phyloP scores from a whole-genome alignment of 2,329 filamentous ascomycete genomes.

The Talaromyces sp. region DNA sequence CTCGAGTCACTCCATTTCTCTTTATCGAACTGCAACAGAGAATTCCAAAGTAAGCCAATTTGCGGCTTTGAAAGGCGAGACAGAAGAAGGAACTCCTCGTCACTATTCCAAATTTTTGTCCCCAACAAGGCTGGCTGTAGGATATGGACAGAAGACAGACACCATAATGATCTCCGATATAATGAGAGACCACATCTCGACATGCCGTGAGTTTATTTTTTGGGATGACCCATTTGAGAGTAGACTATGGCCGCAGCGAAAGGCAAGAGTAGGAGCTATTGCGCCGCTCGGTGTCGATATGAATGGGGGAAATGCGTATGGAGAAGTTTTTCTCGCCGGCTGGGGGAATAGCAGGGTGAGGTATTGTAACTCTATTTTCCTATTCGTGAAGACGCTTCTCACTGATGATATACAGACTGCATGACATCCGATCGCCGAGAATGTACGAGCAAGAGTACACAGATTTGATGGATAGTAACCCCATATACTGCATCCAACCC shows the following conservation, averaged over 20 bases:
- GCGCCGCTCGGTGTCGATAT: conserved; percentile 25
- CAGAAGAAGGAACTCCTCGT: conserved; percentile 25
- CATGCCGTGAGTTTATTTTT: conserved; percentile 32
- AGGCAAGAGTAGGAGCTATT: conserved; percentile 28
- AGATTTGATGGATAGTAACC: conserved; percentile 53
- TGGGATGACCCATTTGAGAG: conserved; percentile 11
- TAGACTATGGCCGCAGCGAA: conserved; percentile 12
- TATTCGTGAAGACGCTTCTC: not conserved
- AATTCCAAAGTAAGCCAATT: conserved; percentile 32
- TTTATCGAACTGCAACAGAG: conserved; percentile 39
- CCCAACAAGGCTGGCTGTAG: conserved; percentile 46
- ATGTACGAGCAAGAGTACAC: conserved; percentile 45
- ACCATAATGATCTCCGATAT: conserved; percentile 49
- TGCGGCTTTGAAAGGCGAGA: conserved; percentile 19
- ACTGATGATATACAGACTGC: conserved; percentile 39
- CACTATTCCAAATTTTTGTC: conserved; percentile 52
- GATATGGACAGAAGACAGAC: conserved; percentile 37
- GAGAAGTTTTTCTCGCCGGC: conserved; percentile 54
- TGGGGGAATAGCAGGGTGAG: conserved; percentile 53
- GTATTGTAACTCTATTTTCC: conserved; percentile 17
- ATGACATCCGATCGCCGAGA: conserved; percentile 53
- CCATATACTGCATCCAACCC: conserved; percentile 54
- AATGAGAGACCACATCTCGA: conserved; percentile 37
- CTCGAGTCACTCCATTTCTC: conserved; percentile 41
- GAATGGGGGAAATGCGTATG: conserved; percentile 25